Evolutionary conservation across 2,329 filamentous ascomycete genomes (phyloP).

Genomic region (Phaeosphaeria sp.): DNA sequence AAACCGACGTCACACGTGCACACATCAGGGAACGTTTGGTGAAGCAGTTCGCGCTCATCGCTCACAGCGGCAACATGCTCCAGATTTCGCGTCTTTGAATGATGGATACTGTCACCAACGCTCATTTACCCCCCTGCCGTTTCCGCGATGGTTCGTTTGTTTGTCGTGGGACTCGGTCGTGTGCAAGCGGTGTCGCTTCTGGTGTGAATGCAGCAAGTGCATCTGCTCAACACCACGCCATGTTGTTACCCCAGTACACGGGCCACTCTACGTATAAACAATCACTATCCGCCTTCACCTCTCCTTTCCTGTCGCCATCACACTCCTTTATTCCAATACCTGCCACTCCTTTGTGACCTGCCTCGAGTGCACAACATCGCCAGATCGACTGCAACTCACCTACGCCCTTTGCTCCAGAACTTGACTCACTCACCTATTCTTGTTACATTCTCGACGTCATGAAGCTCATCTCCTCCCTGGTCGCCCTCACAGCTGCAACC

Average conservation of each 20-base stretch:
- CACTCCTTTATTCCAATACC: constrained; percentile 6
- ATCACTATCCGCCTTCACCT: constrained; percentile 1
- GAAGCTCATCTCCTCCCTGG: constrained; percentile 31
- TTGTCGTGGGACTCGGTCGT: constrained; percentile 2
- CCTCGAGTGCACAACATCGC: constrained; percentile 18
- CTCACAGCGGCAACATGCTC: background rate
- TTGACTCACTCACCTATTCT: constrained; percentile 6
- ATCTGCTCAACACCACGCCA: constrained; percentile 14
- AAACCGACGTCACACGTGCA: constrained; percentile 2
- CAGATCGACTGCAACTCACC: constrained; percentile 21
- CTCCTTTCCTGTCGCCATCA: constrained; percentile 4
- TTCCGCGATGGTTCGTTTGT: background rate
- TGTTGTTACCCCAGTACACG: constrained; percentile 5
- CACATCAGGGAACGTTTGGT: constrained; percentile 1
- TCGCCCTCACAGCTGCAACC: constrained; percentile 27
- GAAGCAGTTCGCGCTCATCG: constrained; percentile 3
- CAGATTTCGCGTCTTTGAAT: background rate
- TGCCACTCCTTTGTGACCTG: constrained; percentile 16
- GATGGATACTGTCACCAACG: background rate
- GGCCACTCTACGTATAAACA: constrained; percentile 17
- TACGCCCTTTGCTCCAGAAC: constrained; percentile 11
- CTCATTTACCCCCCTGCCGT: background rate
- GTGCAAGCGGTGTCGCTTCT: constrained; percentile 13
- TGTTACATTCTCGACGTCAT: constrained; percentile 20
- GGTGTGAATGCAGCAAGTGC: constrained; percentile 16